Percentiles rank a stretch among this genome's conserved stretches.
These are phyloP conservation scores for Luvunga scandens DNA, from an alignment of 345 rosid species.

Conservation along the genomic window DNA sequence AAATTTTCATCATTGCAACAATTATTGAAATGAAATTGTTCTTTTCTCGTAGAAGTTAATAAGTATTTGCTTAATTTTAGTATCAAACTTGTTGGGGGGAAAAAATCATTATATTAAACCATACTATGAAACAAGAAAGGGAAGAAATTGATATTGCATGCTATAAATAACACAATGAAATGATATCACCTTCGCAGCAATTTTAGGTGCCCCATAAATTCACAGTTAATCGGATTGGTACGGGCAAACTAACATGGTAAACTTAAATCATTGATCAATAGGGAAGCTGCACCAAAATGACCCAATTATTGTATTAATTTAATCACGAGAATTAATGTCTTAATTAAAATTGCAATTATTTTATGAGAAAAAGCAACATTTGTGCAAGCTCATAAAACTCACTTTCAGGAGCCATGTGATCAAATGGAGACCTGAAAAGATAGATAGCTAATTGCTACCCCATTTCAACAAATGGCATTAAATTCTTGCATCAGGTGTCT, in stretches of 20 bases:
- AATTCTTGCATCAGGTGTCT: background rate
- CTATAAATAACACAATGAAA: background rate
- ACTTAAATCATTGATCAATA: background rate
- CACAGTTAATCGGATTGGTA: background rate
- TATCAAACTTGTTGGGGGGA: background rate
- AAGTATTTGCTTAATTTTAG: background rate
- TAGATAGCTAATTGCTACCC: background rate
- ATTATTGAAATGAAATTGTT: background rate
- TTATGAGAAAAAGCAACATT: background rate
- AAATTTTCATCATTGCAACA: background rate
- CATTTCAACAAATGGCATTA: background rate
- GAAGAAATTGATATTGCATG: background rate
- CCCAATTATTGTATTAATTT: background rate
- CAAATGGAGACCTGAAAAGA: background rate
- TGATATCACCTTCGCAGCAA: background rate
- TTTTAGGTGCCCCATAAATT: constrained; percentile 8
- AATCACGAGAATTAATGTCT: background rate
- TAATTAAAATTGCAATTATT: too few species aligned
- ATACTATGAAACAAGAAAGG: background rate
- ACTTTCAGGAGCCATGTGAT: background rate
- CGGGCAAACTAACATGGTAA: background rate
- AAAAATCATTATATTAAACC: background rate
- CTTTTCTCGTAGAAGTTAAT: background rate
- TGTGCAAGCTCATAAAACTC: background rate
- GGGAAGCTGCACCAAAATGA: background rate